Base-by-base conservation (phyloP, 1,284 basidiomycete species). In the Cronartium quercuum region DNA sequence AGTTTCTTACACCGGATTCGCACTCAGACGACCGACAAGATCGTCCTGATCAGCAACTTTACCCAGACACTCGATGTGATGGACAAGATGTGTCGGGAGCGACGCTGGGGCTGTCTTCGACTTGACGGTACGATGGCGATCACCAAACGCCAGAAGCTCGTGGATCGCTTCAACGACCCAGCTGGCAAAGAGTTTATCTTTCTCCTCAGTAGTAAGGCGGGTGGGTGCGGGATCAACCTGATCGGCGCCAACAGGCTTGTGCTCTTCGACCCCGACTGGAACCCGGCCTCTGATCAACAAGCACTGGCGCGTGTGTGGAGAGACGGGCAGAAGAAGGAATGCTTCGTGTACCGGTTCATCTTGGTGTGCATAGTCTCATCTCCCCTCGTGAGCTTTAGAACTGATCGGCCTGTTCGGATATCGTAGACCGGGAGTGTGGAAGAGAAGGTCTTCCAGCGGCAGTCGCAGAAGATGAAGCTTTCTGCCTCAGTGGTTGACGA, bases 281-380 rank as follows among this genome's bases (percentile, higher is more conserved):
- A 98, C 80, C 95, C 94, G 24, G 94, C 95, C 5, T 92, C 94
- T 44, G 95, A 99, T 82, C 96, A 98, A 82, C 96, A 99, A 82
- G 95, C 95, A 9, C 86, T 98, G 5, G 95, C 95, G 51, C 92
- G 95, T 82, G 95, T 99, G 1, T 99, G 95, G 95, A 91, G 96
- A 84, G 95, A 99, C 80, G 95, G 95, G 0, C 95, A 98, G 83
- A 99, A 97, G 87, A 98, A 98, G 87, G 73, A 67, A 67, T 77
- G 69, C 58, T 60, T 66, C 24, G 66, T 58, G 7, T 70, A 65
- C 65, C 64, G 44, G 13, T 68, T 69, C 55, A 73, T 73, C 10
- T 66, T 73, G 63, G 70, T 66, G 7, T n/a, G 44, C 42, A 51
- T 37, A 35, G 15, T 61, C 40, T 24, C 38, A 41, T 42, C 24